These are phyloP conservation scores for Annona squamosa DNA, from an alignment of 164 flowering plant species.

Conservation along the genomic window DNA sequence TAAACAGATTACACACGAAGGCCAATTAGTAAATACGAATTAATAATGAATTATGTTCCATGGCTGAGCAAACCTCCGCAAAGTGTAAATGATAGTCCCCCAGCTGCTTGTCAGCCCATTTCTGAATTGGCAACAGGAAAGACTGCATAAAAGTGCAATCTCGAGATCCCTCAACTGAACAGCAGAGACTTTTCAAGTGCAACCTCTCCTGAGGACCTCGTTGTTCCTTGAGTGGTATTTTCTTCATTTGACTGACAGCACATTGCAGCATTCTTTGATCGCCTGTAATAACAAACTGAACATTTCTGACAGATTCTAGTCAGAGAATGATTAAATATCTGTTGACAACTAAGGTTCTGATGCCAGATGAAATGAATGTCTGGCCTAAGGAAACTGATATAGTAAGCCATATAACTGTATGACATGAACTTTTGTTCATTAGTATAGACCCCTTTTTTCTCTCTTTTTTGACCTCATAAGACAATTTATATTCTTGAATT, in stretches of 20 bases:
- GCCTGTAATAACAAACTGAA: slow-evolving; percentile 76
- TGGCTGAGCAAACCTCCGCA: slow-evolving; percentile 50
- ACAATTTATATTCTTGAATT: too few relatives aligned
- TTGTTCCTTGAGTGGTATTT: slow-evolving; percentile 83
- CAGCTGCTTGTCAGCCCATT: slow-evolving; percentile 86
- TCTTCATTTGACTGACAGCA: slow-evolving; percentile 78
- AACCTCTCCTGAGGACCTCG: slow-evolving; percentile 87
- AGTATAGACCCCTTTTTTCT: too few relatives aligned
- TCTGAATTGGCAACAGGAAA: slow-evolving; percentile 70
- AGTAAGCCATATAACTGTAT: background rate
- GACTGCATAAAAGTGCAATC: slow-evolving; percentile 74
- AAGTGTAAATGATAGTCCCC: slow-evolving; percentile 83
- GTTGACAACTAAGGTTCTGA: background rate
- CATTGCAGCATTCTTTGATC: slow-evolving; percentile 62
- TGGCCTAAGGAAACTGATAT: background rate
- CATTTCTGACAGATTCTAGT: background rate
- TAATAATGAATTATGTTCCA: background rate
- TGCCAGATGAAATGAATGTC: background rate
- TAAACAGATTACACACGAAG: background rate
- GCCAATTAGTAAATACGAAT: background rate
- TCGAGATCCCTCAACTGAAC: slow-evolving; percentile 46
- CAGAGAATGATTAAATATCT: background rate
- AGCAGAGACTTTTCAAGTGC: slow-evolving; percentile 67
- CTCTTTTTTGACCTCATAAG: too few relatives aligned
- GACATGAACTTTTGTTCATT: too few relatives aligned